Percentiles rank a stretch among this genome's conserved stretches.
Conservation (phyloP, 139 green algal genomes). For the Edaphochlamys debaryana region DNA sequence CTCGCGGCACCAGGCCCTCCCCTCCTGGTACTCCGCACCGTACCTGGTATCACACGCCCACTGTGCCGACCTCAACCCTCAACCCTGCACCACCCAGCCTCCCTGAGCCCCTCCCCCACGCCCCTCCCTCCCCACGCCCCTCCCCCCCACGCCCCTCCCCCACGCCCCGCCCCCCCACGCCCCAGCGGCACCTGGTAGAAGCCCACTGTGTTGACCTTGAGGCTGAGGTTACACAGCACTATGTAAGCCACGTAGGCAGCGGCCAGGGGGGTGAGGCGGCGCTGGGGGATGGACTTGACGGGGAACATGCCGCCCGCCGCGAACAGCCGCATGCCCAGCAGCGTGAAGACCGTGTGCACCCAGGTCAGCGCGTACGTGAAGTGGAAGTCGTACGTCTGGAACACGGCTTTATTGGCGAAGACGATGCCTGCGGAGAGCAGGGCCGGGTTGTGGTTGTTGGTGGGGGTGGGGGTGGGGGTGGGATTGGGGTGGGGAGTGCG, state of each 20-base stretch:
- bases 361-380: conserved; percentile 87
- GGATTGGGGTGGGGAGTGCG: too few relatives aligned
- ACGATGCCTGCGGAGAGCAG: conserved; percentile 75
- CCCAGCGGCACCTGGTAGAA: conserved; percentile 82
- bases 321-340: conserved; percentile 60
- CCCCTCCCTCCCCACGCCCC: not conserved
- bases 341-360: conserved; percentile 86
- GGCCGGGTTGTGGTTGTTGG: not conserved
- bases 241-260: conserved; percentile 90
- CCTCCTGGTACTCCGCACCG: too few relatives aligned
- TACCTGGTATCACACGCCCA: too few relatives aligned
- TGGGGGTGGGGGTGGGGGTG: not conserved
- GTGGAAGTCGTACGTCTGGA: conserved; percentile 74
- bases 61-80: too few relatives aligned
- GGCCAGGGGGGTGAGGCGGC: conserved; percentile 72
- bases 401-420: conserved; percentile 92
- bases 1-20: too few relatives aligned
- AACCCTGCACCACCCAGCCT: too few relatives aligned
- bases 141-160: too few relatives aligned
- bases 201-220: conserved; percentile 91
- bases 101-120: too few relatives aligned
- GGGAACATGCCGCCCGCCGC: conserved; percentile 65
- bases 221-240: conserved; percentile 87
- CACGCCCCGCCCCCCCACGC: too few relatives aligned
- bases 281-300: conserved; percentile 61